Evolutionary conservation across 2,329 filamentous ascomycete species (phyloP), one percentile per base, ranked within the genome.

Genomic region (Thelonectria olida): DNA sequence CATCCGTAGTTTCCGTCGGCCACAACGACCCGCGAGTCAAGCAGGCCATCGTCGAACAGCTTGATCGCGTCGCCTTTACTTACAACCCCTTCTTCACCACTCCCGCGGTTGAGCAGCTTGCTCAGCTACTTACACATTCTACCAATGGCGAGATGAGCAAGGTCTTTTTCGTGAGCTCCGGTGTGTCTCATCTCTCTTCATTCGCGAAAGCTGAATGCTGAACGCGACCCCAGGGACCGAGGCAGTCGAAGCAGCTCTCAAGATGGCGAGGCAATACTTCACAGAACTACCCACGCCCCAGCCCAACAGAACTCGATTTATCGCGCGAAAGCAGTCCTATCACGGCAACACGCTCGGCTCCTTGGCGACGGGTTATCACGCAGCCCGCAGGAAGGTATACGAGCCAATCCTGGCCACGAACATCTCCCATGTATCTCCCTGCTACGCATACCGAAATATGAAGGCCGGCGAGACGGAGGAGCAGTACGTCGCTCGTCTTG

Each of bases 111-210:
- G 68, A 72, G 39, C 56, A 63, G 22, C 48, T 72, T 15, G 63
- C 67, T 9, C 50, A 41, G 7, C 67, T 73, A 41, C 60, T 78
- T 5, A 65, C 78, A 6, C 42, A 67, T 13, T 73, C 72, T 2
- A 78, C 76, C 3, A 55, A 69, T 20, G 73, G 74, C 5, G 54
- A 65, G 4, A 78, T 79, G 76, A 67, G 67, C 15, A 73, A 73
- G 12, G 75, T 73, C 1, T 76, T 74, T 54, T 74, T 78, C 27
- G 70, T 77, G 28, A 73, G 70, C 39, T 78, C 75, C 34, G 76
- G 76, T 77, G 65, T 25, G 71, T 5, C 12, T 23, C 2, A 3
- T n/a, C 10, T 39, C 22, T 38, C 34, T 17, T 12, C 7, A 22
- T 20, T 7, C 2, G n/a, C 7, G 25, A 7, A 38, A n/a, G n/a